phyloP scores from a whole-genome alignment of 1,139 yeast species.

The Debaryomyces fabryi region DNA sequence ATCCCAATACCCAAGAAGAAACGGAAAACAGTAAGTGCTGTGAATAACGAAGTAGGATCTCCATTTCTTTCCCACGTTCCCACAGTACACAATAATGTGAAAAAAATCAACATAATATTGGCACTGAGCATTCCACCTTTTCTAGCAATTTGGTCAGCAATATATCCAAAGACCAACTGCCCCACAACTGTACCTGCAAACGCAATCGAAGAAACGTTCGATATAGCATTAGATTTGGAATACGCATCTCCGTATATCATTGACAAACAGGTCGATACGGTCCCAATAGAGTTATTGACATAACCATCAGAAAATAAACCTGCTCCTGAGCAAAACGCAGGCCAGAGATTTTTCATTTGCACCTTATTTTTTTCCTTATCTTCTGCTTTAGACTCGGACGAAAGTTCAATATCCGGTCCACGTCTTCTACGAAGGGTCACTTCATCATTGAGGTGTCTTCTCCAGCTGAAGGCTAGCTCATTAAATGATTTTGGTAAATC shows the following conservation, averaged over 20 bases:
- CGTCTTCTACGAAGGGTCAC: slow-evolving; percentile 19
- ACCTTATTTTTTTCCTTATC: slow-evolving; percentile 28
- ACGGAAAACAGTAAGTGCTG: slow-evolving; percentile 82
- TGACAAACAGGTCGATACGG: slow-evolving; percentile 70
- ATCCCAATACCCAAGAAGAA: slow-evolving; percentile 84
- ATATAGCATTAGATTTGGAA: slow-evolving; percentile 64
- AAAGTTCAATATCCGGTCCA: neutral
- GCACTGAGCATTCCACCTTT: slow-evolving; percentile 80
- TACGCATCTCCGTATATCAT: slow-evolving; percentile 66
- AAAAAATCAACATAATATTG: slow-evolving; percentile 68
- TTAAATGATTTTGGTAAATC: slow-evolving; percentile 51
- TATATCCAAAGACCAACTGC: slow-evolving; percentile 74
- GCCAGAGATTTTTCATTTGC: slow-evolving; percentile 50
- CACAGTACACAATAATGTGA: slow-evolving; percentile 78
- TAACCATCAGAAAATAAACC: slow-evolving; percentile 92
- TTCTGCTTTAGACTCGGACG: slow-evolving; percentile 19
- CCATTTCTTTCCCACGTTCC: slow-evolving; percentile 79
- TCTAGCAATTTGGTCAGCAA: slow-evolving; percentile 78
- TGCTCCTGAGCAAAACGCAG: slow-evolving; percentile 86
- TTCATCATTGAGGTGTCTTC: slow-evolving; percentile 23
- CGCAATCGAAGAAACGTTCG: slow-evolving; percentile 84
- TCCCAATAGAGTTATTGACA: slow-evolving; percentile 78
- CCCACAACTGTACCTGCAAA: slow-evolving; percentile 94
- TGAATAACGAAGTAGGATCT: slow-evolving; percentile 66
- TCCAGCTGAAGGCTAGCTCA: slow-evolving; percentile 45